Evolutionary conservation across 306 rosid species (phyloP).

Genomic region (Biancaea sappan): DNA sequence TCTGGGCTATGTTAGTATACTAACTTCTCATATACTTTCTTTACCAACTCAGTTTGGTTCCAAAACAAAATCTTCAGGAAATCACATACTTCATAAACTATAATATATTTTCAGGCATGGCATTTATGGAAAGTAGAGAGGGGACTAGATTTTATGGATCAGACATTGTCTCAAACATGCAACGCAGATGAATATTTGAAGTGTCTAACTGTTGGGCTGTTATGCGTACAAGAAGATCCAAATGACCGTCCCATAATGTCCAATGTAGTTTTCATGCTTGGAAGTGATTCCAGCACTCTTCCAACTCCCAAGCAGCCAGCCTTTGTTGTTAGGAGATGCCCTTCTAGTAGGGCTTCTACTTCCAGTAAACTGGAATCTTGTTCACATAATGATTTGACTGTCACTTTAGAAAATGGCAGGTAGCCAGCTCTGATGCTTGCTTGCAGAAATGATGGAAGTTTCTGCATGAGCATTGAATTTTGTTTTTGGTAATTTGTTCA

Average conservation of each 20-base stretch:
- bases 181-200: conserved; percentile 58
- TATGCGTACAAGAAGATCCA: conserved; percentile 80
- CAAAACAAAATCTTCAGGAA: neutral
- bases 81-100: neutral
- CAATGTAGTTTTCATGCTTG: conserved; percentile 66
- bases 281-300: conserved; percentile 59
- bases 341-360: conserved; percentile 72
- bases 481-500: neutral
- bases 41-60: neutral
- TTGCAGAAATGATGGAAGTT: neutral
- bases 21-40: neutral
- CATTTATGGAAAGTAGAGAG: conserved; percentile 66
- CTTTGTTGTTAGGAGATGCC: conserved; percentile 61
- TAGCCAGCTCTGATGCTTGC: conserved; percentile 24
- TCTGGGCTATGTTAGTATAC: conserved; percentile 60
- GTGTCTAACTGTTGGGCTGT: conserved; percentile 60
- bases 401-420: conserved; percentile 69
- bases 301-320: conserved; percentile 76
- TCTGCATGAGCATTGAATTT: neutral
- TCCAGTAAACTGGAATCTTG: conserved; percentile 65
- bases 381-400: conserved; percentile 72
- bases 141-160: conserved; percentile 57
- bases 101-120: conserved; percentile 58
- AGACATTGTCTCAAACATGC: conserved; percentile 49
- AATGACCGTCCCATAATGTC: conserved; percentile 72